Evolutionary conservation across 768 basidiomycete species (phyloP).

Genomic region (Agrocybe praecox): DNA sequence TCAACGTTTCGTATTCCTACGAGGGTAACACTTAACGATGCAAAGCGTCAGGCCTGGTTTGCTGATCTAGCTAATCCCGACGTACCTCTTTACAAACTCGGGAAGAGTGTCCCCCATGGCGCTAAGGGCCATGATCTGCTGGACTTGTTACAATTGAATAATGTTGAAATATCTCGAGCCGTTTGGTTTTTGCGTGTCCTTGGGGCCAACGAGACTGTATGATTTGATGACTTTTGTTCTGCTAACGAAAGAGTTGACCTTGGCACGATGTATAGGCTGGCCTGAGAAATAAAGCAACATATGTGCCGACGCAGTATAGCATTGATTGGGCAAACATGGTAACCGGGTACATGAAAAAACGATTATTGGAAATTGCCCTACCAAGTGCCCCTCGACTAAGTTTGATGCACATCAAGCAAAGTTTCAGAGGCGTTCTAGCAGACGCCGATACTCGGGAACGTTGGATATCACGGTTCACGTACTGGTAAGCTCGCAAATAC

Average conservation of each 20-base stretch:
- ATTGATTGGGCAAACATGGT: slow-evolving; percentile 84
- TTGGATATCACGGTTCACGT: slow-evolving; percentile 81
- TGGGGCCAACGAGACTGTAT: slow-evolving; percentile 85
- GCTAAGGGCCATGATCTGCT: slow-evolving; percentile 84
- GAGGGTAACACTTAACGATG: slow-evolving; percentile 80
- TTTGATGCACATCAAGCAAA: slow-evolving; percentile 80
- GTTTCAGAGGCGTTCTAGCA: slow-evolving; percentile 79
- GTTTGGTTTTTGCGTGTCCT: slow-evolving; percentile 89
- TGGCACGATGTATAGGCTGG: slow-evolving; percentile 50
- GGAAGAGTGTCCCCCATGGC: slow-evolving; percentile 85
- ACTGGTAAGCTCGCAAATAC: slow-evolving; percentile 51
- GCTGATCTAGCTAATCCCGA: slow-evolving; percentile 79
- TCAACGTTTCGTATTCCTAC: slow-evolving; percentile 80
- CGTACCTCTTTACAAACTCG: slow-evolving; percentile 79
- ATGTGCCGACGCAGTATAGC: slow-evolving; percentile 83
- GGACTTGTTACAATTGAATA: slow-evolving; percentile 74
- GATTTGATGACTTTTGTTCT: slow-evolving; percentile 8
- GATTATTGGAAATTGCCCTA: slow-evolving; percentile 74
- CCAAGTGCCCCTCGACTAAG: slow-evolving; percentile 79
- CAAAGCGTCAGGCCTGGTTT: slow-evolving; percentile 83
- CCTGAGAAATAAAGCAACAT: slow-evolving; percentile 75
- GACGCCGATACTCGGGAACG: slow-evolving; percentile 70
- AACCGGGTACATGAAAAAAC: slow-evolving; percentile 82
- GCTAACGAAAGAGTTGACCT: background rate
- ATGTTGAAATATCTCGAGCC: slow-evolving; percentile 79